Evolutionary conservation across 352 stramenopile species (phyloP), one percentile per base, ranked within the genome.

Genomic region (Globisporangium paroecandrum): DNA sequence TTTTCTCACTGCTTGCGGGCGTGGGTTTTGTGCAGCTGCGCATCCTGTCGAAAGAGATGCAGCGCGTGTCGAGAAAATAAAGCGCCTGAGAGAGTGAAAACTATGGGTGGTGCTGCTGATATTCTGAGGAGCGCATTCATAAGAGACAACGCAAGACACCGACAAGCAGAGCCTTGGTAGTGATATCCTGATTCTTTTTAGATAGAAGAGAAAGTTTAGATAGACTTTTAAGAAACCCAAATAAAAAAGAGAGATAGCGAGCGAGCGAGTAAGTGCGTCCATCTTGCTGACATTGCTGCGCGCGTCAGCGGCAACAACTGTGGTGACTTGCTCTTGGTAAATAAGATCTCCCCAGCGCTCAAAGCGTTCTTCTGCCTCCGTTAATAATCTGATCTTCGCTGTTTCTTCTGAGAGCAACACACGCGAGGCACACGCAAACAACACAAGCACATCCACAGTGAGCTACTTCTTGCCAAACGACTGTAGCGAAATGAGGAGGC

Each of bases 11-110:
- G 53, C 70, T 89, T 24, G 73, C 59, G 5, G 67, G 73, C 10
- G 55, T 87, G n/a, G 66, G 66, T 25, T 64, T 73, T 3, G 62
- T 85, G 25, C 77, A 86, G 65, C 71, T 83, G 58, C 81, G 84
- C 59, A 78, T 89, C 36, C 69, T 92, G 46, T 54, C 80, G 29
- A 74, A 76, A 8, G 82, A 87, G 59, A 90, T 92, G 84, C 69
- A 75, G 29, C 80, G 81, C 41, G 69, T 88, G 51, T 76, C 77
- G 41, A 67, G 71, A 20, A 85, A 79, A 57, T 89, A 75, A 71
- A 58, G 43, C 2, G 18, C 18, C 18, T 51, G 18, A 18, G 43
- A 51, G 41, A 49, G 41, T 22, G 41, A 9, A 18, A 18, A 49
- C 4, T 22, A 7, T 22, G 18, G 43, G 8, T 22, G 43, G 4